Conservation (phyloP, 2,329 filamentous ascomycete genomes). For the Epichloe glyceriae region DNA sequence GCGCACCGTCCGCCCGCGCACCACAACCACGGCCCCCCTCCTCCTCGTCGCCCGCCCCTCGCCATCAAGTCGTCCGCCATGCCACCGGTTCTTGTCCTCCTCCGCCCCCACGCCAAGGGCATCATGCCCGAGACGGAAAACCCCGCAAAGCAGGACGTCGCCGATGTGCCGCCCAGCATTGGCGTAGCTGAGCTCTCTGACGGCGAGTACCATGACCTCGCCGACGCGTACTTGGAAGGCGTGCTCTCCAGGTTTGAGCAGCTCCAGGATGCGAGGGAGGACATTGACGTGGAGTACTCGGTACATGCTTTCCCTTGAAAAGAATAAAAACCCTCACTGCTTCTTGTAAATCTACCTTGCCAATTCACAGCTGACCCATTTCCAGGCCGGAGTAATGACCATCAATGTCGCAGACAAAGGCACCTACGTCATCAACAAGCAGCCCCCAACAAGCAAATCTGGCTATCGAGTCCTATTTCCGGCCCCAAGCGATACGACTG, state of each 20-base stretch:
- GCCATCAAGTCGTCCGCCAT: not conserved
- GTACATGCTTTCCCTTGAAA: slow-evolving; percentile 39
- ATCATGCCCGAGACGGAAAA: slow-evolving; percentile 47
- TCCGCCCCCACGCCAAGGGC: slow-evolving; percentile 26
- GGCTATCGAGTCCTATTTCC: slow-evolving; percentile 82
- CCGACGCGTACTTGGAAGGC: slow-evolving; percentile 59
- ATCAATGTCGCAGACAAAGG: slow-evolving; percentile 57
- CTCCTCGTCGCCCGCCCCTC: slow-evolving; percentile 1
- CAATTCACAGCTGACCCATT: no score
- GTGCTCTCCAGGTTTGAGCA: slow-evolving; percentile 53
- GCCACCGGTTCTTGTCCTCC: slow-evolving; percentile 18
- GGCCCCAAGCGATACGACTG: slow-evolving; percentile 94
- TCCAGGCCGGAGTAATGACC: slow-evolving; percentile 72
- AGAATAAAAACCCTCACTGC: not conserved
- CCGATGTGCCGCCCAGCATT: slow-evolving; percentile 25
- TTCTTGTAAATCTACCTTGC: not conserved
- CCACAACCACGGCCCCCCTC: not conserved
- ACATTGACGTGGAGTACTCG: slow-evolving; percentile 79
- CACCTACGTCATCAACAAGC: slow-evolving; percentile 94
- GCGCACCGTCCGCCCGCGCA: slow-evolving; percentile 12
- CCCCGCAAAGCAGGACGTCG: slow-evolving; percentile 32
- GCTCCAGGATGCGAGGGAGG: slow-evolving; percentile 57
- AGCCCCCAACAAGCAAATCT: slow-evolving; percentile 97
- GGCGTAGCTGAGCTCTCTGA: slow-evolving; percentile 51
- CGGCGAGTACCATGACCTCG: slow-evolving; percentile 61